Percentiles rank a stretch among this genome's conserved stretches.
phyloP scores from a whole-genome alignment of 306 rosid species.

The Malus sieversii region DNA sequence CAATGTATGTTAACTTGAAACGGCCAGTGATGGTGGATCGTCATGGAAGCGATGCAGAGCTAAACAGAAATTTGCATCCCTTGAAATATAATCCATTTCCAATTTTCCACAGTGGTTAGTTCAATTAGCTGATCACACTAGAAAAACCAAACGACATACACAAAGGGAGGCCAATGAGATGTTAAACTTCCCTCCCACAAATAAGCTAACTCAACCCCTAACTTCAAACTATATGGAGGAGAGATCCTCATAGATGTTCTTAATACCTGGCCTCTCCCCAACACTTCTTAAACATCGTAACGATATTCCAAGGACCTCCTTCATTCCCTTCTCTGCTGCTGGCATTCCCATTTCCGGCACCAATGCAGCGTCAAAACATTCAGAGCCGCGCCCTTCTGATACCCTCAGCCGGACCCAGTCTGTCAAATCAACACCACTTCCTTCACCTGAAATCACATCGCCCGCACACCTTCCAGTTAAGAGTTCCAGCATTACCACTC shows the following conservation, averaged over 20 bases:
- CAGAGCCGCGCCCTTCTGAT: constrained; percentile 78
- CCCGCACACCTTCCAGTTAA: constrained; percentile 96
- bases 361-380: constrained; percentile 73
- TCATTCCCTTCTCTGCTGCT: constrained; percentile 77
- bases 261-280: constrained; percentile 90
- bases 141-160: constrained; percentile 30
- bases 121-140: constrained; percentile 28
- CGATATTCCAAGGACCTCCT: constrained; percentile 82
- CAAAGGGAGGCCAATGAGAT: constrained; percentile 61
- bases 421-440: constrained; percentile 77
- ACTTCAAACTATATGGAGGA: constrained; percentile 61
- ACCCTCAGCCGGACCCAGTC: constrained; percentile 81
- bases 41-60: background rate
- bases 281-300: constrained; percentile 68
- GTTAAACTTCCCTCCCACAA: constrained; percentile 59
- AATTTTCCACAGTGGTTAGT: constrained; percentile 42
- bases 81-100: constrained; percentile 29
- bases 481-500: constrained; percentile 82
- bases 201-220: constrained; percentile 5
- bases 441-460: constrained; percentile 80
- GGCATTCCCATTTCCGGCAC: constrained; percentile 54
- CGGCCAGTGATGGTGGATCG: background rate
- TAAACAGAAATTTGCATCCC: constrained; percentile 16
- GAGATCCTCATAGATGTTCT: constrained; percentile 89
- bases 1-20: too few relatives aligned